Evolutionary conservation across 2,329 filamentous ascomycete species (phyloP).

Genomic region (Phaeophleospora eucalypticola): DNA sequence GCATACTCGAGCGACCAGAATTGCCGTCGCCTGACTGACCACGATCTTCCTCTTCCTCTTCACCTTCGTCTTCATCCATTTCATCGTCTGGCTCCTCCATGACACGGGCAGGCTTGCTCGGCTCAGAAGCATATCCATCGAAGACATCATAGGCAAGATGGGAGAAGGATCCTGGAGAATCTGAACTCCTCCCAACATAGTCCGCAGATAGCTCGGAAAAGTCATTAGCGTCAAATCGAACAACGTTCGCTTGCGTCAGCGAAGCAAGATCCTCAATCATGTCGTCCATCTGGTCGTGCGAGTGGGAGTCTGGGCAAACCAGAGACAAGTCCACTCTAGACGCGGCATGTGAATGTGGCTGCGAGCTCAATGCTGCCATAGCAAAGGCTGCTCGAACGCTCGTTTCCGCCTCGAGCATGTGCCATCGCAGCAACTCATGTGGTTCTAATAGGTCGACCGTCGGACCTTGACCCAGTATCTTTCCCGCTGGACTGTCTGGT

Average conservation of each 20-base stretch:
- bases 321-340: conserved; percentile 29
- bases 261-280: conserved; percentile 62
- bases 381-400: conserved; percentile 22
- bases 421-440: conserved; percentile 19
- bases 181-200: conserved; percentile 60
- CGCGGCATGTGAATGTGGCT: conserved; percentile 21
- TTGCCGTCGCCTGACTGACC: conserved; percentile 4
- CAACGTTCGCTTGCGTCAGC: conserved; percentile 60
- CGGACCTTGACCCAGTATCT: no score
- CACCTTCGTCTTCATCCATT: conserved; percentile 42
- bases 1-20: conserved; percentile 10
- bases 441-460: no score
- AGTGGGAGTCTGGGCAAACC: conserved; percentile 54
- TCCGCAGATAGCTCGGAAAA: conserved; percentile 65
- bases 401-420: conserved; percentile 27
- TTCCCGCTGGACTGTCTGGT: not conserved
- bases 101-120: conserved; percentile 12
- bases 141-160: conserved; percentile 53
- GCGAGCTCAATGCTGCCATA: conserved; percentile 13
- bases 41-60: conserved; percentile 28
- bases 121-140: conserved; percentile 33
- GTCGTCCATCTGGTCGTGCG: conserved; percentile 51
- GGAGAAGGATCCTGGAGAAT: conserved; percentile 44
- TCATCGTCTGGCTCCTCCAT: conserved; percentile 38
- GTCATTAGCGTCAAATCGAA: conserved; percentile 65